Percentiles rank a stretch among this genome's conserved stretches.
Conservation (phyloP, 805 yeast genomes). For the Kodamaea fukazawae region DNA sequence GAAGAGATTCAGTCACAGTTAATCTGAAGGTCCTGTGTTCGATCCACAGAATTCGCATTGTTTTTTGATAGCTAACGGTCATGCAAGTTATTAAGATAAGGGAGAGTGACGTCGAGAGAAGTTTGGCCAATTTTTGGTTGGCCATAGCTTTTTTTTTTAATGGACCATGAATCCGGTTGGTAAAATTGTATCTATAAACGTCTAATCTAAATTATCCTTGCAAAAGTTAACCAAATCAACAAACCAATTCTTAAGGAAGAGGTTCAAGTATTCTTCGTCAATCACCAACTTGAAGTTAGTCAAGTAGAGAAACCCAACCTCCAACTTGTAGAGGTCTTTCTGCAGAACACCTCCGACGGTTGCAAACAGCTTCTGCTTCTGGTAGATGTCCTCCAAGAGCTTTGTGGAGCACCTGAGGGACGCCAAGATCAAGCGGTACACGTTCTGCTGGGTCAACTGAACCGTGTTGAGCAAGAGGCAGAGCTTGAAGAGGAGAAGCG, state of each 20-base stretch:
- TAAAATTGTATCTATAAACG: conserved; percentile 9
- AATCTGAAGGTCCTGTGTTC: conserved; percentile 86
- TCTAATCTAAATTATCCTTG: conserved; percentile 12
- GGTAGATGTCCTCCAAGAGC: conserved; percentile 44
- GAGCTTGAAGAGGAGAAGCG: conserved; percentile 36
- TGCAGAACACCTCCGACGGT: conserved; percentile 44
- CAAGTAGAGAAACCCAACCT: conserved; percentile 49
- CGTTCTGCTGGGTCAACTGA: conserved; percentile 34
- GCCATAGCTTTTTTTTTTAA: too few relatives aligned
- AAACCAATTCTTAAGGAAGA: conserved; percentile 32
- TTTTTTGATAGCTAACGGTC: conserved; percentile 11
- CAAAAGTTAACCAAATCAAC: conserved; percentile 28
- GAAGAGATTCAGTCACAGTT: conserved; percentile 24
- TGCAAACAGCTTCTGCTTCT: conserved; percentile 41
- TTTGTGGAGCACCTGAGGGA: conserved; percentile 39
- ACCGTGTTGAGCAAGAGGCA: conserved; percentile 32
- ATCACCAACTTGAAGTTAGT: conserved; percentile 49
- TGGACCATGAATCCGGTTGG: conserved; percentile 8
- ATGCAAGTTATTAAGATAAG: too few relatives aligned
- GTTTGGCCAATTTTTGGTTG: too few relatives aligned
- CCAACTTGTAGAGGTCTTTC: conserved; percentile 46
- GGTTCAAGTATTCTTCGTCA: conserved; percentile 31
- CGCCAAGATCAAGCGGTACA: conserved; percentile 39
- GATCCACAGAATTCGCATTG: conserved; percentile 72
- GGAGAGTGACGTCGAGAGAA: too few relatives aligned